phyloP scores from a whole-genome alignment of 106 monocot genomes.

The Xerophyta viscosa region DNA sequence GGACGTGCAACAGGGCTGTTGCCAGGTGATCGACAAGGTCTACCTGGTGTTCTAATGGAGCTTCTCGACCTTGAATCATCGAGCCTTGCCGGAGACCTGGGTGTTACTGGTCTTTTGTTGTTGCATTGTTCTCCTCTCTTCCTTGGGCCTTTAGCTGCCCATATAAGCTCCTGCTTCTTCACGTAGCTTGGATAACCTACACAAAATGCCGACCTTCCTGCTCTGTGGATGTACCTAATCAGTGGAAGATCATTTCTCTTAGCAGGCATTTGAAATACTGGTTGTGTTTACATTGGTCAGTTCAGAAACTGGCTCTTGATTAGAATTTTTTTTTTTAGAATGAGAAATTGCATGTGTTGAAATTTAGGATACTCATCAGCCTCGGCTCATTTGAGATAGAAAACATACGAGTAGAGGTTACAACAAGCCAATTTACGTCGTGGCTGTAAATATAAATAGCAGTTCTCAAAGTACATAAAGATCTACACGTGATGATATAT shows the following conservation, averaged over 20 bases:
- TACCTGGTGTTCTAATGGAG: neutral
- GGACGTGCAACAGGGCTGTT: neutral
- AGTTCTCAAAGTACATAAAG: too few relatives aligned
- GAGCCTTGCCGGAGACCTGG: neutral
- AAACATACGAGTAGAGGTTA: too few relatives aligned
- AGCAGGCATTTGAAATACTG: too few relatives aligned
- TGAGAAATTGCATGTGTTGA: neutral
- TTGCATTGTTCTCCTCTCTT: neutral
- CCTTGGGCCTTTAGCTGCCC: conserved; percentile 16
- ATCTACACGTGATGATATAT: too few relatives aligned
- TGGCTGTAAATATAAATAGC: too few relatives aligned
- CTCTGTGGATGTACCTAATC: conserved; percentile 9
- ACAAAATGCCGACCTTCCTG: conserved; percentile 4
- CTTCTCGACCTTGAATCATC: neutral
- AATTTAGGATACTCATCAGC: neutral
- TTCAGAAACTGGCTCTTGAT: neutral
- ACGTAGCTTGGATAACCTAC: conserved; percentile 4
- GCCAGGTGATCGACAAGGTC: neutral
- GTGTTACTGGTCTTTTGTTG: neutral
- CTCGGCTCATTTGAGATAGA: too few relatives aligned
- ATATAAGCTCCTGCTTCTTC: conserved; percentile 11
- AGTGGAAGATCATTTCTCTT: neutral
- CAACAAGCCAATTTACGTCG: too few relatives aligned
- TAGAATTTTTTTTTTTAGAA: neutral
- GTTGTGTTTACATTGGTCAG: neutral